phyloP scores from a whole-genome alignment of 164 flowering plant genomes.

The Magnolia changhungtana region DNA sequence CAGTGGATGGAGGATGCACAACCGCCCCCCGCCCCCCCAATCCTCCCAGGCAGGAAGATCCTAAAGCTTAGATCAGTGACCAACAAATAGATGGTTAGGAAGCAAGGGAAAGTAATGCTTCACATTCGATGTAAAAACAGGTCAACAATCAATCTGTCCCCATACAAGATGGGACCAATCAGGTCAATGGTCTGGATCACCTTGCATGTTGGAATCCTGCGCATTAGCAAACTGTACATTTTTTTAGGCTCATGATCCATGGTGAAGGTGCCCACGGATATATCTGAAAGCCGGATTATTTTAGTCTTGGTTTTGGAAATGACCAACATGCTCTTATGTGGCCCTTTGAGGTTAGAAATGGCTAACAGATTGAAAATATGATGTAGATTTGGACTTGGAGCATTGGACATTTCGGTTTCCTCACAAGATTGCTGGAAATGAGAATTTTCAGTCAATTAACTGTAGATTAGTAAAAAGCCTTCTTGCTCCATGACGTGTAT shows the following conservation, averaged over 20 bases:
- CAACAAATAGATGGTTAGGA: neutral
- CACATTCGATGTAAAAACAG: neutral
- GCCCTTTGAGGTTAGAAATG: neutral
- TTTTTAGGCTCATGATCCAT: neutral
- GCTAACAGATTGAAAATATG: neutral
- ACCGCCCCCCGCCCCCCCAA: neutral
- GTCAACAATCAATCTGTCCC: neutral
- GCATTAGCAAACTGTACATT: neutral
- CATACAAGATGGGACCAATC: neutral
- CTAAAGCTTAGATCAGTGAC: neutral
- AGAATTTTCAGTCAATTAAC: neutral
- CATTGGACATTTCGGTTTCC: neutral
- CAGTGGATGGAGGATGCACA: neutral
- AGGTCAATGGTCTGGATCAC: neutral
- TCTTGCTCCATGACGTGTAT: neutral
- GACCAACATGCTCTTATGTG: neutral
- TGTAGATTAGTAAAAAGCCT: neutral
- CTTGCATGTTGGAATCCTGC: neutral
- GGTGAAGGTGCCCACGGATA: too few relatives aligned
- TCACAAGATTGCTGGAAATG: neutral
- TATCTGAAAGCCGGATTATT: neutral
- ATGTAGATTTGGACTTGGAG: neutral
- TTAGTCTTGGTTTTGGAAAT: neutral
- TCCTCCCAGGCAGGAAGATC: neutral
- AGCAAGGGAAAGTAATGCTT: neutral